Conservation (phyloP, 345 rosid species). For the Excoecaria cochinchinensis region DNA sequence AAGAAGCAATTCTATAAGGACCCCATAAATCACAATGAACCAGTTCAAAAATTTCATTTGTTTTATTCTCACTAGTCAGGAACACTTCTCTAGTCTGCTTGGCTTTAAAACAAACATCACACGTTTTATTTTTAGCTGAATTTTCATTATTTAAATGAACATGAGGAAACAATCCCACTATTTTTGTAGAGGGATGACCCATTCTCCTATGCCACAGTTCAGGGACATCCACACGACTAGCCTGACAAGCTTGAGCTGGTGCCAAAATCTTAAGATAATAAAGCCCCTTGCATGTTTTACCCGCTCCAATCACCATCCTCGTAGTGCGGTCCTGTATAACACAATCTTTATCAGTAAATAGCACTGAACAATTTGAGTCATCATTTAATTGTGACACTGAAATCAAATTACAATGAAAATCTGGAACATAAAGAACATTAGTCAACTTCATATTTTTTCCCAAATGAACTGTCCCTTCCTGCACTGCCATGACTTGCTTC, state of each 20-base stretch:
- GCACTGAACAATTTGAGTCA: not conserved
- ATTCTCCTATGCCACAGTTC: not conserved
- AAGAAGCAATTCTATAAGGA: not conserved
- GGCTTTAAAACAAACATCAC: not conserved
- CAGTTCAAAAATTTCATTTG: not conserved
- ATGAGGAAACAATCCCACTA: not conserved
- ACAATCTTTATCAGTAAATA: not conserved
- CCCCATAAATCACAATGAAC: not conserved
- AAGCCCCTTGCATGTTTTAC: not conserved
- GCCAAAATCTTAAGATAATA: not conserved
- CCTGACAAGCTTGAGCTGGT: not conserved
- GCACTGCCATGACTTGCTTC: too few species aligned
- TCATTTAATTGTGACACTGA: not conserved
- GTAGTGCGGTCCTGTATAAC: not conserved
- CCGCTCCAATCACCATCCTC: not conserved
- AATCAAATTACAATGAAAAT: not conserved
- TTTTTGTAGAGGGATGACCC: not conserved
- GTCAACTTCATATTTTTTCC: not conserved
- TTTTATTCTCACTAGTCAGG: not conserved
- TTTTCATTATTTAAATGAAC: too few species aligned
- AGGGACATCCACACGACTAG: too few species aligned
- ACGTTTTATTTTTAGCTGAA: not conserved
- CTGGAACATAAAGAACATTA: not conserved
- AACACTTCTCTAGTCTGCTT: not conserved
- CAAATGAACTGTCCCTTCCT: too few species aligned